A percentile compares a stretch with the other conserved stretches of the same genome.
Conservation (phyloP, 2,329 filamentous ascomycete genomes). For the Raffaelea ambrosiae region DNA sequence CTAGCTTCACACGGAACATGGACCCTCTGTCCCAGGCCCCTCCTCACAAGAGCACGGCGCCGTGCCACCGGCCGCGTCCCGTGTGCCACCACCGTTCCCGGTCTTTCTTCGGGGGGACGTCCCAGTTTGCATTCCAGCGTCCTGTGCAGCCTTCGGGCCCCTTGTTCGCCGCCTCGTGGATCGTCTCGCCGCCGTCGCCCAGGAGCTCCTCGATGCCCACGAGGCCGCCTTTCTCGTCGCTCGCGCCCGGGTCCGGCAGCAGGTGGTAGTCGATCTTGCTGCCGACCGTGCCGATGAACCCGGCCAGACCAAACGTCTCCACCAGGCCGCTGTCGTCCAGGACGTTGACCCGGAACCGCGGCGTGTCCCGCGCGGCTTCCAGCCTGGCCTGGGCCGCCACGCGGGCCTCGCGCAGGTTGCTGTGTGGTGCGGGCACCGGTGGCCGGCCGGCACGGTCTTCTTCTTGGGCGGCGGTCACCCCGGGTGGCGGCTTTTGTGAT, state of each 20-base stretch:
- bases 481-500: no score
- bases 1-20: no score
- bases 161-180: constrained; percentile 13
- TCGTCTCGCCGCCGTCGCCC: constrained; percentile 36
- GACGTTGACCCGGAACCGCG: constrained; percentile 52
- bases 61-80: constrained; percentile 24
- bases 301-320: constrained; percentile 47
- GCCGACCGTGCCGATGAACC: constrained; percentile 51
- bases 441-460: neutral
- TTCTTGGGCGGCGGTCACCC: neutral
- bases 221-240: constrained; percentile 48
- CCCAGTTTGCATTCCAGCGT: constrained; percentile 22
- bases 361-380: constrained; percentile 44
- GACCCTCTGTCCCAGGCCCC: no score
- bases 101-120: constrained; percentile 23
- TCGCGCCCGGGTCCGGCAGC: constrained; percentile 45
- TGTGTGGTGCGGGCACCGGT: constrained; percentile 1
- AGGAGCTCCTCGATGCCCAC: constrained; percentile 43
- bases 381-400: constrained; percentile 58
- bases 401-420: constrained; percentile 42
- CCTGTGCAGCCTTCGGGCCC: constrained; percentile 20
- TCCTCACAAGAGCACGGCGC: constrained; percentile 18
- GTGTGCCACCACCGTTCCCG: constrained; percentile 25
- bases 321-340: constrained; percentile 42
- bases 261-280: constrained; percentile 55